Evolutionary conservation across 192 early-diverging fungal genomes (phyloP), one percentile per base, ranked within the genome.

Genomic region (Coemansia sp.): DNA sequence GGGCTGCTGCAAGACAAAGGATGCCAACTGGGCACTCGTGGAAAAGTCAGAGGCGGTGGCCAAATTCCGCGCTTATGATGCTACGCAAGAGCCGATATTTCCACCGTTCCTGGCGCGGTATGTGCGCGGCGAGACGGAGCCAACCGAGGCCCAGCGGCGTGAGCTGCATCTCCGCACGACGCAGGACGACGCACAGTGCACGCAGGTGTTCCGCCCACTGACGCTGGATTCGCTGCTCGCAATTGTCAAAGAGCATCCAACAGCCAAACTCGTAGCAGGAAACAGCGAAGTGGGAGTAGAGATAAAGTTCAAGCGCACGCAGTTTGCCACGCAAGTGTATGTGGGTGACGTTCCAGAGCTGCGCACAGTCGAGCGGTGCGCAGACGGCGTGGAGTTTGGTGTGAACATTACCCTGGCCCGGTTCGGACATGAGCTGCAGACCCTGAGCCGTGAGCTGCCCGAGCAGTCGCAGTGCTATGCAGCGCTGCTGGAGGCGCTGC

Each of bases 231-330:
- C 73, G 57, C 71, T 90, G 47, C 75, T 90, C 10, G 50, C 75
- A 11, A 57, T 86, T 45, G 76, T 89, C 66, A 61, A 72, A 7
- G 61, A 62, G 24, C 82, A 85, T 60, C 92, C 93, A 0, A 68
- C 73, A 27, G 86, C 88, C n/a, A 91, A 91, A 76, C 76, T 95
- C 43, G 78, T 93, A 21, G 85, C 87, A 23, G 93, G 93, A 23
- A 95, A 92, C 85, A 92, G 90, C 55, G 88, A 91, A 66, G 79
- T 92, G 5, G 91, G 91, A 58, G 86, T 93, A 37, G 91, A 95
- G 65, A 85, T 86, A 50, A 85, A 85, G 60, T 86, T 94, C 73
- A 92, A 93, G 79, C 81, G 84, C 55, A 43, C 82, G 60, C 71
- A 85, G 15, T 92, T 90, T 64, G 80, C 83, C 1, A 77, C 85